Base-by-base conservation (phyloP, 805 yeast genomes). In the Ogataea corticis region DNA sequence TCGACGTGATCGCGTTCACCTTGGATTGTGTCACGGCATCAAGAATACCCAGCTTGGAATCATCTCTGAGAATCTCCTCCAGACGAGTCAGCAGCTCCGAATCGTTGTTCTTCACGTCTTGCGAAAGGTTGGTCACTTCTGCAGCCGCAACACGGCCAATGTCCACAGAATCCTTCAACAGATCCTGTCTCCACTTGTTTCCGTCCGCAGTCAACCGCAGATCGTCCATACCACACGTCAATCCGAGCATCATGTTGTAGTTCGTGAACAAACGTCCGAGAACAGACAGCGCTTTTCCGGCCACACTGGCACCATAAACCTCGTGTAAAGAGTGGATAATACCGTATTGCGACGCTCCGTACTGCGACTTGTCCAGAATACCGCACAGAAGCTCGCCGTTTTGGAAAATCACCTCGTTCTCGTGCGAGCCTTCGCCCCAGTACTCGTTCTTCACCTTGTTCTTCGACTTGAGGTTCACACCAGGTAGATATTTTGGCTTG, bases 171-270 rank as follows among this genome's bases (percentile, higher is more conserved):
- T 82, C 82, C 55, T 79, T 71, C 65, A 95, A 76, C 50, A 94
- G 87, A 49, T 89, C 95, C 12, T 71, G 70, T 75, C 99, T 83
- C 92, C 95, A 83, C 49, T 75, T 61, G 66, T 95, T 91, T 63
- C 99, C 99, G 57, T 88, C 96, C 3, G 68, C 79, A 17, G 98
- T 94, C 56, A 95, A 77, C 65, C 96, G 81, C 67, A 94, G 76
- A 72, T 94, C 99, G 66, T 94, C 99, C 99, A 94, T 95, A 78
- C 99, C 99, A 83, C 99, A 94, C 7, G 99, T 94, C 64, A 94
- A 87, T 1, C 97, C 98, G 46, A 88, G 86, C 72, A 82, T 77
- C 79, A 85, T 91, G 61, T 85, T 90, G 67, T 89, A 94, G 67
- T 87, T 89, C 17, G 99, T 95, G 71, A 95, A 92, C 44, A 94